Evolutionary conservation across 805 yeast genomes (phyloP), one percentile per base, ranked within the genome.

Genomic region (Pichia nakasei): DNA sequence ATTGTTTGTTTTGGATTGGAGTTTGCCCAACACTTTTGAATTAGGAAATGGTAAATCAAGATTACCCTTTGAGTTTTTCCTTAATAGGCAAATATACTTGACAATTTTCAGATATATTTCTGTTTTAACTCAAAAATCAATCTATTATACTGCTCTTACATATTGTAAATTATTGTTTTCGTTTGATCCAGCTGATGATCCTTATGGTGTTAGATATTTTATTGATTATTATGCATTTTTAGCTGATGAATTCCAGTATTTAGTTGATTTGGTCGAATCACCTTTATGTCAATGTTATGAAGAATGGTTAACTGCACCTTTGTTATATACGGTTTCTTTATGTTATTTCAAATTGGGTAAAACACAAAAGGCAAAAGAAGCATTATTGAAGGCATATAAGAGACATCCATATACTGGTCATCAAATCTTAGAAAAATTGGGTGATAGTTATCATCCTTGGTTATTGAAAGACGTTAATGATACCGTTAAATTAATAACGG

Each of bases 191-290:
- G 71, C 78, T 2, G 85, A 82, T 45, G 96, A 88, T 65, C 95
- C 95, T 2, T 66, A 81, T 42, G 95, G 95, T 20, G 87, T 82
- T 12, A 71, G 95, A 49, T 81, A 82, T 55, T 84, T 86, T 59
- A 78, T 88, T 52, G 96, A 88, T 58, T 80, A 75, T 55, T 87
- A 84, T 56, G 80, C 91, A 3, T 64, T 85, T 3, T 65, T 77
- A 62, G 68, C 85, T 32, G 79, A 72, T 27, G 85, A 85, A 48
- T 77, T 72, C 55, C 67, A 75, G 46, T 86, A 76, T 59, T 57
- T 87, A 51, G 67, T 79, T 12, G 73, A 76, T 18, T 62, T 85
- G 29, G 71, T 70, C 2, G 64, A 73, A 12, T 76, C 85, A 1
- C 74, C 84, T 1, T 64, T 83, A 29, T 66, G 70, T 3, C 71